These are phyloP conservation scores for Olyra latifolia DNA, from an alignment of 176 grass and related monocot genomes.

Conservation along the genomic window DNA sequence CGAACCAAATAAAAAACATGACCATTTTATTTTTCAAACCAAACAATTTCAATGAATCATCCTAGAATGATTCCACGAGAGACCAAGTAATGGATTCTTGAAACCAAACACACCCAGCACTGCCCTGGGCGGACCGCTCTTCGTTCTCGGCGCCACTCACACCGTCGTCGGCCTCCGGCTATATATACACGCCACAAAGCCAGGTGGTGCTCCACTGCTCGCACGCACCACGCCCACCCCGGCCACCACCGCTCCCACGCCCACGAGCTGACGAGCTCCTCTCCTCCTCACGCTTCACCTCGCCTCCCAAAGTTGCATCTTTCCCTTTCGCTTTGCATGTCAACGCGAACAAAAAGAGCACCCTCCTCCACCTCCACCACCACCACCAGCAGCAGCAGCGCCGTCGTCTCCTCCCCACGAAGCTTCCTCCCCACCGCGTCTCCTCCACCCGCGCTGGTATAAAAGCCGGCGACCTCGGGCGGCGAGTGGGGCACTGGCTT, in stretches of 20 bases:
- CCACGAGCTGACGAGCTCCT: background rate
- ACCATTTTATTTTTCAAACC: no score
- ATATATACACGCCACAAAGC: background rate
- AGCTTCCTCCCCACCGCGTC: slow-evolving; percentile 34
- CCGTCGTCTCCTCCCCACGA: background rate
- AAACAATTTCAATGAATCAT: no score
- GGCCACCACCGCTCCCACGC: background rate
- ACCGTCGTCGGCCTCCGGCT: background rate
- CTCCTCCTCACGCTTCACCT: background rate
- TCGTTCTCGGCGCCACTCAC: no score
- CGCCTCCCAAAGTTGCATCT: slow-evolving; percentile 32
- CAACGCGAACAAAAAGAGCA: slow-evolving; percentile 63
- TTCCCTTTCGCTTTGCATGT: slow-evolving; percentile 43
- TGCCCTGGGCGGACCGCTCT: no score
- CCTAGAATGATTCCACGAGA: no score
- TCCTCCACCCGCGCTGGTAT: slow-evolving; percentile 3
- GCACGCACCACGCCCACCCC: background rate
- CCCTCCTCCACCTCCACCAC: slow-evolving; percentile 1
- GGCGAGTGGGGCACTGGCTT: background rate
- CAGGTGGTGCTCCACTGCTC: background rate
- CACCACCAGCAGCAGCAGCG: background rate
- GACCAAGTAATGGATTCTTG: no score
- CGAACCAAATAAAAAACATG: no score
- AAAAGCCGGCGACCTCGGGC: slow-evolving; percentile 31
- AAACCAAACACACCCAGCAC: no score